A percentile compares a stretch with the other conserved stretches of the same genome.
phyloP scores from a whole-genome alignment of 345 rosid genomes.

The Syzygium jambos region DNA sequence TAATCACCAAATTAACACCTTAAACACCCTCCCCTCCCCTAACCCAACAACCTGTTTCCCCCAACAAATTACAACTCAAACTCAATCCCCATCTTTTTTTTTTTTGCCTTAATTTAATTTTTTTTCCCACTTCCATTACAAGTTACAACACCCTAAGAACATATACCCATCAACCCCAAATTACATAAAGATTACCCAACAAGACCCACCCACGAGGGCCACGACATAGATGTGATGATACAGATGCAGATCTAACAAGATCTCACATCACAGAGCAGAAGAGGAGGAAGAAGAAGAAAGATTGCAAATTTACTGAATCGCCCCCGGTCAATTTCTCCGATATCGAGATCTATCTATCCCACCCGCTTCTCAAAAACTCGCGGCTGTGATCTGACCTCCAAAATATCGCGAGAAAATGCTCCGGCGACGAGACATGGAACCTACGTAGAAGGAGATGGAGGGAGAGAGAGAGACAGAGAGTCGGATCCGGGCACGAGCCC shows the following conservation, averaged over 20 bases:
- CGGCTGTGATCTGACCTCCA: not conserved
- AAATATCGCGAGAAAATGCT: not conserved
- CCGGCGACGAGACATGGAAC: not conserved
- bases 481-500: not conserved
- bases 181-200: not conserved
- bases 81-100: not conserved
- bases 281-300: not conserved
- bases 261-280: not conserved
- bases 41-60: not conserved
- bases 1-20: not conserved
- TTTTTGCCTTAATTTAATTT: not conserved
- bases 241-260: not conserved
- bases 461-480: not conserved
- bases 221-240: not conserved
- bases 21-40: not conserved
- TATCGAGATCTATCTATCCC: conserved; percentile 2
- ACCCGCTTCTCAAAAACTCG: conserved; percentile 11
- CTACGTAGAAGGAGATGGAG: not conserved
- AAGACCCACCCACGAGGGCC: not conserved
- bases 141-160: not conserved
- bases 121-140: not conserved
- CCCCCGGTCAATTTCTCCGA: conserved; percentile 3
- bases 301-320: not conserved
- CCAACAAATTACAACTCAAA: not conserved
- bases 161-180: not conserved